Evolutionary conservation across 2,329 filamentous ascomycete species (phyloP).

Genomic region (Hypoxylon sp.): DNA sequence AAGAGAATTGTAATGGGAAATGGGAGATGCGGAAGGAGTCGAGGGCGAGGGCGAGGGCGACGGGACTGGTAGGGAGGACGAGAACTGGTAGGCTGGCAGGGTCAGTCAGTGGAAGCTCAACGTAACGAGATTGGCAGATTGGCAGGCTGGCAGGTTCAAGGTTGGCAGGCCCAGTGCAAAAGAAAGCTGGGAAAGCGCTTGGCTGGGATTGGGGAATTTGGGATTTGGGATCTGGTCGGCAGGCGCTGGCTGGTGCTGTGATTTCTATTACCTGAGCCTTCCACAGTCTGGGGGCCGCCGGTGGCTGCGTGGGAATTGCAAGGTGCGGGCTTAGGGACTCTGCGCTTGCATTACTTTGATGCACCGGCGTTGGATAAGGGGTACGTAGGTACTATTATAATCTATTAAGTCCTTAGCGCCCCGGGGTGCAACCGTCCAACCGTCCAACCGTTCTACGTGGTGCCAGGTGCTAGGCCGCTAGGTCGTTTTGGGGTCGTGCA

Average conservation of each 20-base stretch:
- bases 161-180: conserved; percentile 28
- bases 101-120: too few species aligned
- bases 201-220: conserved; percentile 19
- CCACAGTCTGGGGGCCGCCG: not conserved
- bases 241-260: conserved; percentile 15
- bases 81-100: conserved; percentile 5
- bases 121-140: not conserved
- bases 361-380: conserved; percentile 19
- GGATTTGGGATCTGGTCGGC: conserved; percentile 14
- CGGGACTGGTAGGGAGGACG: conserved; percentile 2
- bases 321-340: conserved; percentile 10
- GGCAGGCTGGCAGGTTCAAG: conserved; percentile 7
- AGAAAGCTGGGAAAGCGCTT: conserved; percentile 19
- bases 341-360: conserved; percentile 16
- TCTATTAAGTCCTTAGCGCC: conserved; percentile 12
- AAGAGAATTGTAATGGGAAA: conserved; percentile 38
- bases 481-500: conserved; percentile 2
- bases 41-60: conserved; percentile 13
- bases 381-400: conserved; percentile 15
- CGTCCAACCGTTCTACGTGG: too few species aligned
- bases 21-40: conserved; percentile 27
- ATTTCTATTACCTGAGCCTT: conserved; percentile 6
- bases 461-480: not conserved
- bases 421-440: not conserved
- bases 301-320: conserved; percentile 9